Base-by-base conservation (phyloP, 2,329 filamentous ascomycete genomes). In the Cytospora piceae region DNA sequence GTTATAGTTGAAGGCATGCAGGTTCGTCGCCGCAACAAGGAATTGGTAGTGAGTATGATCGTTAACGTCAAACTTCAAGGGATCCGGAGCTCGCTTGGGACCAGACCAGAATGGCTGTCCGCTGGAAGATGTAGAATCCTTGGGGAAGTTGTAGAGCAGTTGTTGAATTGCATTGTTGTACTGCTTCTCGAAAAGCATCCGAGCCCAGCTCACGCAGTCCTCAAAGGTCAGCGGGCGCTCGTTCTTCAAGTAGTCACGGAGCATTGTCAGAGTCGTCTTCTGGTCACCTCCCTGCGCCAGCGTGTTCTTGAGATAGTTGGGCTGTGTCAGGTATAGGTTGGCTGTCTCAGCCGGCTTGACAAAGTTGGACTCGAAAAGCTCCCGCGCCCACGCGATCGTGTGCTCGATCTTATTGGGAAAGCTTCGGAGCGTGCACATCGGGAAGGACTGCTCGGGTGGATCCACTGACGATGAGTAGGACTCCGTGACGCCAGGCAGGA, bases 391-490 rank as follows among this genome's bases (percentile, higher is more conserved):
- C 3, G 95, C 95, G 76, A 99, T 99, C 0, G 95, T 98, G 78
- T 99, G 95, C 80, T 99, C 94, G 73, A 99, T 99, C 73, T 90
- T 90, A 83, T 99, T 99, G 66, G 95, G 95, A 83, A 99, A 99
- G 78, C 94, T 97, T 74, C 92, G 88, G 68, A 99, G 85, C 6
- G 95, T 98, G 78, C 95, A 99, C 94, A 98, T 98, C 0, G 95
- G 95, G 85, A 99, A 98, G 0, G 95, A 96, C 81, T 97, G 93
- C 83, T 99, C 96, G 0, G 95, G 95, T 1, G 95, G 95, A 76
- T 99, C 96, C 76, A 97, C 94, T 24, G 95, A 98, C 4, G 82
- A 68, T 0, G 95, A 97, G 81, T 99, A 99, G 0, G 95, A 98
- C 78, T 99, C 96, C 0, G 95, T 98, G 69, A 97, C 81, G 72